Evolutionary conservation across 768 basidiomycete genomes (phyloP).

Genomic region (Pleurotus cornucopiae): DNA sequence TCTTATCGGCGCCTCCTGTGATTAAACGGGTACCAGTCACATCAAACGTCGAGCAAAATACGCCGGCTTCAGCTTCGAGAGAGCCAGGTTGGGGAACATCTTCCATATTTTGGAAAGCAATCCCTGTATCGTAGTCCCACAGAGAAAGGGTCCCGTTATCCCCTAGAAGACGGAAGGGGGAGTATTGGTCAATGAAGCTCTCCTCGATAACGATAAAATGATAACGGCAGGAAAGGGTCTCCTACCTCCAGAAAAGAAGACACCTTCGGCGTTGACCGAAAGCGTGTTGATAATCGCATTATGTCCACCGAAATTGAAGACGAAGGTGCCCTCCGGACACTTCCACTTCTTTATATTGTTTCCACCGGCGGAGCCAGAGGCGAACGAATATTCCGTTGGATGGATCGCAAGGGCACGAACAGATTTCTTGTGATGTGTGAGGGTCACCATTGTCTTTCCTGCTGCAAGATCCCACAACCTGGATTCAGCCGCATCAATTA

Average conservation of each 20-base stretch:
- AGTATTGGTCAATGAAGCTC: background rate
- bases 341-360: slow-evolving; percentile 99
- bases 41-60: slow-evolving; percentile 97
- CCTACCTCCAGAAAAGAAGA: slow-evolving; percentile 94
- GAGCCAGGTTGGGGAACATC: slow-evolving; percentile 97
- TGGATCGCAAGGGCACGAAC: slow-evolving; percentile 93
- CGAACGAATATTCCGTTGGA: slow-evolving; percentile 96
- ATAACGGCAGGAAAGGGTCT: slow-evolving; percentile 10
- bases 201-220: background rate
- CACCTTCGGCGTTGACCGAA: slow-evolving; percentile 91
- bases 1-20: slow-evolving; percentile 98
- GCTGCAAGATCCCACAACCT: slow-evolving; percentile 98
- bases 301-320: slow-evolving; percentile 95
- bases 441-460: slow-evolving; percentile 91
- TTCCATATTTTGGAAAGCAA: slow-evolving; percentile 91
- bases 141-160: slow-evolving; percentile 90
- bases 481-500: background rate
- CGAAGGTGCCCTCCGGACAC: slow-evolving; percentile 93
- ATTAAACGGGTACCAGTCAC: slow-evolving; percentile 90
- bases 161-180: slow-evolving; percentile 35
- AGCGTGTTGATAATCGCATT: slow-evolving; percentile 97
- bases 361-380: slow-evolving; percentile 93
- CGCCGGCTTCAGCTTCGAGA: slow-evolving; percentile 93
- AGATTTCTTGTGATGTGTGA: slow-evolving; percentile 99
- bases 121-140: slow-evolving; percentile 95